A percentile compares a stretch with the other conserved stretches of the same genome.
Conservation (phyloP, 768 basidiomycete species). For the Naematelia encephala region DNA sequence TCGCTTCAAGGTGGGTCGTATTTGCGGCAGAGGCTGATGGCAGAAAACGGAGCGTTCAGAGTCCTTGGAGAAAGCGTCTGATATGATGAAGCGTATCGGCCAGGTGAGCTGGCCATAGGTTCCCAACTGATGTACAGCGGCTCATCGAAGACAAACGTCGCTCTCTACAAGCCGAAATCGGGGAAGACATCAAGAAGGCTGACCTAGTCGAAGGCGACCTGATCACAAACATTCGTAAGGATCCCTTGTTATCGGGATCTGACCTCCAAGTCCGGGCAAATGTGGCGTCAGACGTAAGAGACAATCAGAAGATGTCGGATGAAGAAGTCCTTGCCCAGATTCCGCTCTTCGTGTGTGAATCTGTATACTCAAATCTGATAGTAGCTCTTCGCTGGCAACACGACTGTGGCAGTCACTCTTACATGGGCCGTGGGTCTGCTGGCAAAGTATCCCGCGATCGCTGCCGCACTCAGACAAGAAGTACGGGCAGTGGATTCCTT, state of each 20-base stretch:
- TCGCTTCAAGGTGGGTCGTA: not conserved
- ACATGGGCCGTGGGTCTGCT: slow-evolving; percentile 80
- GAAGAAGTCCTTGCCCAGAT: slow-evolving; percentile 55
- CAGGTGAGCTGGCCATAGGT: not conserved
- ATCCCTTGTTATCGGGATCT: slow-evolving; percentile 55
- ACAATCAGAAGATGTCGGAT: slow-evolving; percentile 69
- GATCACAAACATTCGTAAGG: slow-evolving; percentile 58
- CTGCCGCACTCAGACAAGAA: slow-evolving; percentile 67
- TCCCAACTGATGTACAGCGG: not conserved
- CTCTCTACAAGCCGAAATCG: not conserved
- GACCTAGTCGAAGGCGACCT: slow-evolving; percentile 11
- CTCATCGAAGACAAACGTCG: not conserved
- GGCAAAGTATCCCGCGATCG: slow-evolving; percentile 63
- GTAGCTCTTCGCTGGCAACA: slow-evolving; percentile 60
- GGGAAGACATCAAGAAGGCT: slow-evolving; percentile 23
- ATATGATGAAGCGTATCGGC: not conserved
- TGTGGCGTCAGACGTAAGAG: slow-evolving; percentile 55
- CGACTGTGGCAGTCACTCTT: slow-evolving; percentile 71
- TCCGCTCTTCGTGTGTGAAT: not conserved
- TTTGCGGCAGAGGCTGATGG: not conserved
- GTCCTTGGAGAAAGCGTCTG: not conserved
- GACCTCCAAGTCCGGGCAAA: slow-evolving; percentile 69
- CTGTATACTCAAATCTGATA: not conserved
- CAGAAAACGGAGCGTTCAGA: not conserved
- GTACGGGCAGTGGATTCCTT: slow-evolving; percentile 52